phyloP scores from a whole-genome alignment of 768 basidiomycete species.

The Phylloporus sp. region DNA sequence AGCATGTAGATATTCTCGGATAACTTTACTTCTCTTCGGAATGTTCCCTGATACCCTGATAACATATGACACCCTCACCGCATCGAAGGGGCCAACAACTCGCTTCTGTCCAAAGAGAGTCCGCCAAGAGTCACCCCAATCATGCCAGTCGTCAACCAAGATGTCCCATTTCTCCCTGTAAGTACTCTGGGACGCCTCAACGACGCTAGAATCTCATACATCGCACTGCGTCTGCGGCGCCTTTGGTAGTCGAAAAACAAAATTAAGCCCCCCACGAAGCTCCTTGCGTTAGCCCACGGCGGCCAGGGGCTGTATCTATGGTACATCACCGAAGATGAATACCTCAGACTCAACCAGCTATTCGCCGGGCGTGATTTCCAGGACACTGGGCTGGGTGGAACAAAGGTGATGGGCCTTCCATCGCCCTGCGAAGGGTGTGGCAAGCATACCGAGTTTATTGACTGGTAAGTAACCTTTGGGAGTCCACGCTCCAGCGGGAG shows the following conservation, averaged over 20 bases:
- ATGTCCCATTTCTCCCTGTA: slow-evolving; percentile 8
- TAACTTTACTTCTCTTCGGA: no score
- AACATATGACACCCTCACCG: background rate
- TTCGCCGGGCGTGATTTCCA: slow-evolving; percentile 12
- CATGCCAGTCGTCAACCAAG: slow-evolving; percentile 8
- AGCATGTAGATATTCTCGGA: no score
- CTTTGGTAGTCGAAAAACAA: slow-evolving; percentile 4
- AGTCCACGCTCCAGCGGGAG: no score
- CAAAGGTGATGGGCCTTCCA: slow-evolving; percentile 12
- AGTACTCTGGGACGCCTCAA: background rate
- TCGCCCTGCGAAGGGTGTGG: slow-evolving; percentile 6
- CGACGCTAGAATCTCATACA: no score
- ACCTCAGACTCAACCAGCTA: slow-evolving; percentile 12
- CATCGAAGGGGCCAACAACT: no score
- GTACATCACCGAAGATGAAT: slow-evolving; percentile 19
- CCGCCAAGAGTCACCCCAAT: no score
- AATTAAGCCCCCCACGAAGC: slow-evolving; percentile 7
- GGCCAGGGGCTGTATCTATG: slow-evolving; percentile 3
- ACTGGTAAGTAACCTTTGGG: slow-evolving; percentile 9
- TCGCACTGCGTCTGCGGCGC: background rate
- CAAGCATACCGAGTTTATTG: slow-evolving; percentile 16
- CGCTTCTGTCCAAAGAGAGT: no score
- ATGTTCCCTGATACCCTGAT: background rate
- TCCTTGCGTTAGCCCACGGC: background rate
- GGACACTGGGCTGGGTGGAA: slow-evolving; percentile 11